phyloP scores from a whole-genome alignment of 371 early-diverging fungal species.

The Phascolomyces articulosus region DNA sequence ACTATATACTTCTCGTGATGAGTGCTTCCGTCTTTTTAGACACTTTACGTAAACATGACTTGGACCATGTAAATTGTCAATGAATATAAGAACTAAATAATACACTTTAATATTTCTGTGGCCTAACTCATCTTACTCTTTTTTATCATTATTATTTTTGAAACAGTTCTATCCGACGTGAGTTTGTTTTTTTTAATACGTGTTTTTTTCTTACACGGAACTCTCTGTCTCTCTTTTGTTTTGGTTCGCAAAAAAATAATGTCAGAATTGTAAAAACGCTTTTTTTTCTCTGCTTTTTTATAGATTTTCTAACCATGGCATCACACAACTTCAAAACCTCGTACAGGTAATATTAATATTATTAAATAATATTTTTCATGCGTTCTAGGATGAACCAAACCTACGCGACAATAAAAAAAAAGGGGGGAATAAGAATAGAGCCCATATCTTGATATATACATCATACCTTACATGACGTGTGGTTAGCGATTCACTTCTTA shows the following conservation, averaged over 20 bases:
- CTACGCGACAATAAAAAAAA: neutral
- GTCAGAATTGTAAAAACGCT: too few relatives aligned
- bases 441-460: too few relatives aligned
- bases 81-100: too few relatives aligned
- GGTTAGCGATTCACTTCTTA: too few relatives aligned
- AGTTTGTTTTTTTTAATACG: neutral
- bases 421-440: neutral
- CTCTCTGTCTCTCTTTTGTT: too few relatives aligned
- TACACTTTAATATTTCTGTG: too few relatives aligned
- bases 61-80: conserved; percentile 25
- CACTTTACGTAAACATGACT: conserved; percentile 24
- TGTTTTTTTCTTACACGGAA: neutral
- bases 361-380: neutral
- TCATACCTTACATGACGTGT: neutral
- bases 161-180: conserved; percentile 26
- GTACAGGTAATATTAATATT: conserved; percentile 43
- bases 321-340: conserved; percentile 61
- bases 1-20: conserved; percentile 1
- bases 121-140: too few relatives aligned
- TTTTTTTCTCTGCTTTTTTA: neutral
- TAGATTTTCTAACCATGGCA: conserved; percentile 64
- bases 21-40: conserved; percentile 24
- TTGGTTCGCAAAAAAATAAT: too few relatives aligned
- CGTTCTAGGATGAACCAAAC: neutral
- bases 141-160: conserved; percentile 1